Percentiles rank a stretch among this genome's conserved stretches.
phyloP scores from a whole-genome alignment of 805 yeast genomes.

The Blastobotrys americana region DNA sequence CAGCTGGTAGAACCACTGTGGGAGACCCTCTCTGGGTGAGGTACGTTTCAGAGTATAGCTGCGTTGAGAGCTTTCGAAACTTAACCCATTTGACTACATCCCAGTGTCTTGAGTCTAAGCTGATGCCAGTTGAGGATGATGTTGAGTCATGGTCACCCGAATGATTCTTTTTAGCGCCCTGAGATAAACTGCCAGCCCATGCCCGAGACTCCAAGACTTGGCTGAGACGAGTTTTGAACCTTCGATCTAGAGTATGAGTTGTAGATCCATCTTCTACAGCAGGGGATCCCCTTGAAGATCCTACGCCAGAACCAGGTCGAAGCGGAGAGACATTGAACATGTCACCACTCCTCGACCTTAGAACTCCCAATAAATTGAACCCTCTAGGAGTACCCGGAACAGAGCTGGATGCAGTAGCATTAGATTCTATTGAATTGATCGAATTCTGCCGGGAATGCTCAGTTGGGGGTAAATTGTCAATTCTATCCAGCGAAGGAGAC shows the following conservation, averaged over 20 bases:
- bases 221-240: conserved; percentile 19
- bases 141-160: neutral
- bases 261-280: neutral
- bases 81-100: conserved; percentile 31
- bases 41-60: conserved; percentile 32
- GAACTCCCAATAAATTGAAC: neutral
- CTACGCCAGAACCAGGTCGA: neutral
- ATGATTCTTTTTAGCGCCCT: too few species aligned
- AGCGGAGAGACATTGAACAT: neutral
- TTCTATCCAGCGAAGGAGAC: neutral
- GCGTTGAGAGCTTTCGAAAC: conserved; percentile 36
- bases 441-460: conserved; percentile 13
- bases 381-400: neutral
- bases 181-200: neutral
- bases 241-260: conserved; percentile 14
- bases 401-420: neutral
- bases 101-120: conserved; percentile 1
- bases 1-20: conserved; percentile 34
- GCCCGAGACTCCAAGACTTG: neutral
- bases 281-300: neutral
- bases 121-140: neutral
- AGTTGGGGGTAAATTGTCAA: conserved; percentile 3
- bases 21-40: conserved; percentile 45
- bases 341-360: neutral
- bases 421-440: neutral